Evolutionary conservation across 805 yeast genomes (phyloP).

Genomic region (Candida coleopterorum): DNA sequence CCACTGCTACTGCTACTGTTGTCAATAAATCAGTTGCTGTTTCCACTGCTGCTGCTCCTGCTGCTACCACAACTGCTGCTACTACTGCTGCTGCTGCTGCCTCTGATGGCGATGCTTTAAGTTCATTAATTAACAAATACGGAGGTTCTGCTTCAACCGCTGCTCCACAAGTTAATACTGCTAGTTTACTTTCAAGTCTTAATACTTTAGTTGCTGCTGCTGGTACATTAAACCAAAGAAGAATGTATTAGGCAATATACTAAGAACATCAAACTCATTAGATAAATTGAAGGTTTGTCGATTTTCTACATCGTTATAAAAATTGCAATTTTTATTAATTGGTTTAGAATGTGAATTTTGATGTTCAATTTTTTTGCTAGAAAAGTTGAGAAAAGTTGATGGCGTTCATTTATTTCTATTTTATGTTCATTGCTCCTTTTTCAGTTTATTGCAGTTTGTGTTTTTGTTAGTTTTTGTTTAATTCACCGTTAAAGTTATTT

Average conservation of each 20-base stretch:
- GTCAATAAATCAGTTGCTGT: conserved; percentile 13
- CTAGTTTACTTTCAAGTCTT: conserved; percentile 6
- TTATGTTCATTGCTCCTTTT: too few species aligned
- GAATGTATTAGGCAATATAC: conserved; percentile 2
- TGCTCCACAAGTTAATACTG: conserved; percentile 9
- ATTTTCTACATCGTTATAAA: not conserved
- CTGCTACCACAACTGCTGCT: conserved; percentile 12
- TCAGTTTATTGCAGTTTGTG: not conserved
- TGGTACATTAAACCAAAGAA: conserved; percentile 7
- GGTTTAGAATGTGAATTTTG: too few species aligned
- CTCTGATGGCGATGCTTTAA: conserved; percentile 8
- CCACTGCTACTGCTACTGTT: conserved; percentile 15
- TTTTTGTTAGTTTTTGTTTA: not conserved
- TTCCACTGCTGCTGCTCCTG: conserved; percentile 15
- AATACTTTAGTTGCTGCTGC: conserved; percentile 11
- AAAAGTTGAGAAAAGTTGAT: too few species aligned
- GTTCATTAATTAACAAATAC: conserved; percentile 7
- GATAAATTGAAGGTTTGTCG: not conserved
- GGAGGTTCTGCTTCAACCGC: conserved; percentile 10
- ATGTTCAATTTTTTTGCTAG: too few species aligned
- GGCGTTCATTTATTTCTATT: too few species aligned
- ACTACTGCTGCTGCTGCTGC: conserved; percentile 14
- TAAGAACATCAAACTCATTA: not conserved
- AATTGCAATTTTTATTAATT: not conserved
- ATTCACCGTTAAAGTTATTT: not conserved